These are phyloP conservation scores for Emmonsiellopsis sp. DNA, from an alignment of 2,329 filamentous ascomycete species.

Conservation along the genomic window DNA sequence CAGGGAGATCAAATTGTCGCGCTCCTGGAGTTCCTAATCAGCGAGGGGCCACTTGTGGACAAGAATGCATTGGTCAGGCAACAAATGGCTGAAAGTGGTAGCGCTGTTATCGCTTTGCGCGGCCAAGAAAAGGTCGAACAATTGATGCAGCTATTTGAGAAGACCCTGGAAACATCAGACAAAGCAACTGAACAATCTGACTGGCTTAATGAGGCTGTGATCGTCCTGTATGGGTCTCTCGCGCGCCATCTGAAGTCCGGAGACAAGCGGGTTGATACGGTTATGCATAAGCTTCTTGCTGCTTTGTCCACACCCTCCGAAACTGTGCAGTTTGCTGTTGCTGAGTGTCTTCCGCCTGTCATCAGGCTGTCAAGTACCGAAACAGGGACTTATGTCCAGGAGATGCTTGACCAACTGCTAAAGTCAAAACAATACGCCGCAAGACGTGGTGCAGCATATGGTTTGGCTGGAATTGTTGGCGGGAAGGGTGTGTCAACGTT, in stretches of 20 bases:
- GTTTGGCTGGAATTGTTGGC: constrained; percentile 78
- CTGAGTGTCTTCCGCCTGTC: constrained; percentile 87
- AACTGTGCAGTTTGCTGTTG: constrained; percentile 91
- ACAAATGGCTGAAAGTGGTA: constrained; percentile 88
- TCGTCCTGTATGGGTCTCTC: constrained; percentile 92
- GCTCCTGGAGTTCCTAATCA: constrained; percentile 79
- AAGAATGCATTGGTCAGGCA: constrained; percentile 65
- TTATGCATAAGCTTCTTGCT: constrained; percentile 74
- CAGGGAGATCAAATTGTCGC: constrained; percentile 59
- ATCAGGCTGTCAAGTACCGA: constrained; percentile 72
- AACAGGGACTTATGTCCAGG: constrained; percentile 68
- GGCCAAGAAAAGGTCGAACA: constrained; percentile 76
- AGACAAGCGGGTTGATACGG: constrained; percentile 79
- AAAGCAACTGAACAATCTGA: constrained; percentile 74
- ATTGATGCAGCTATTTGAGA: constrained; percentile 87
- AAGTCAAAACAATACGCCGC: constrained; percentile 85
- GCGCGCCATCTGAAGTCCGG: constrained; percentile 76
- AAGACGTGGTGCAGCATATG: constrained; percentile 88
- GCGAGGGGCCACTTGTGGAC: constrained; percentile 79
- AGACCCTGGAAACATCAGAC: constrained; percentile 75
- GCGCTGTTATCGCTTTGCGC: constrained; percentile 67
- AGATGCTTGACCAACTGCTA: constrained; percentile 73
- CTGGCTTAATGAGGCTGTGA: constrained; percentile 90
- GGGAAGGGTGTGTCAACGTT: constrained; percentile 79
- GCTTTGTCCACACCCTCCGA: constrained; percentile 93